A percentile compares a stretch with the other conserved stretches of the same genome.
Evolutionary conservation across 2,329 filamentous ascomycete species (phyloP).

Genomic region (Ascochyta clinopodiicola): DNA sequence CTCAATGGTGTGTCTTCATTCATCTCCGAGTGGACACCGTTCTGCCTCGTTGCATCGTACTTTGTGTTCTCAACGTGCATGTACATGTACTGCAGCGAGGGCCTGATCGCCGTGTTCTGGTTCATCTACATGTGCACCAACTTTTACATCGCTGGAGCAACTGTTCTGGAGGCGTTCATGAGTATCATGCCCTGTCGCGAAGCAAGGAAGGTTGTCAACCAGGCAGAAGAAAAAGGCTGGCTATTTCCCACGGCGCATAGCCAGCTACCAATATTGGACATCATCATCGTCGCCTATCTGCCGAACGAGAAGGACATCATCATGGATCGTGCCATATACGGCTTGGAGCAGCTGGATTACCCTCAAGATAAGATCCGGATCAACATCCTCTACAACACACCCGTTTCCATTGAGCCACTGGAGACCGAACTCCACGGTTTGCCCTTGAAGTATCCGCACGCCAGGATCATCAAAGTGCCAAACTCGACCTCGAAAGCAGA

Average conservation of each 20-base stretch:
- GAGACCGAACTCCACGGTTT: slow-evolving; percentile 53
- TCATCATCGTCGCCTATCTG: slow-evolving; percentile 59
- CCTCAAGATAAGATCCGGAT: slow-evolving; percentile 56
- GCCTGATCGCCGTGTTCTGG: slow-evolving; percentile 52
- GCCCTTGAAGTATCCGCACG: slow-evolving; percentile 47
- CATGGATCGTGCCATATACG: slow-evolving; percentile 55
- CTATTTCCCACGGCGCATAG: slow-evolving; percentile 51
- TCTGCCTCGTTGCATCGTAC: slow-evolving; percentile 51
- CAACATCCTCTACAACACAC: slow-evolving; percentile 59
- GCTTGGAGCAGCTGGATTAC: slow-evolving; percentile 56
- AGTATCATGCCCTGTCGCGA: slow-evolving; percentile 48
- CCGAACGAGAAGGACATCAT: slow-evolving; percentile 60
- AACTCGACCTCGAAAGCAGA: slow-evolving; percentile 59
- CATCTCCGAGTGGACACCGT: slow-evolving; percentile 52
- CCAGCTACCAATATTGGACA: slow-evolving; percentile 53
- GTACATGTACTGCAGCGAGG: slow-evolving; percentile 50
- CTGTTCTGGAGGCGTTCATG: slow-evolving; percentile 52
- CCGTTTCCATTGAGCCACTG: slow-evolving; percentile 54
- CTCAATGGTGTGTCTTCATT: slow-evolving; percentile 32
- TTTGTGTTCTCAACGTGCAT: slow-evolving; percentile 52
- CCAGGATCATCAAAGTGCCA: slow-evolving; percentile 56
- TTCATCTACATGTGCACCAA: slow-evolving; percentile 55
- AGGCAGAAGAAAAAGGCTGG: slow-evolving; percentile 51
- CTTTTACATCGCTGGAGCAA: slow-evolving; percentile 53
- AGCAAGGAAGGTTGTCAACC: slow-evolving; percentile 45